phyloP scores from a whole-genome alignment of 2,329 filamentous ascomycete genomes.

The Monosporascus sp. region DNA sequence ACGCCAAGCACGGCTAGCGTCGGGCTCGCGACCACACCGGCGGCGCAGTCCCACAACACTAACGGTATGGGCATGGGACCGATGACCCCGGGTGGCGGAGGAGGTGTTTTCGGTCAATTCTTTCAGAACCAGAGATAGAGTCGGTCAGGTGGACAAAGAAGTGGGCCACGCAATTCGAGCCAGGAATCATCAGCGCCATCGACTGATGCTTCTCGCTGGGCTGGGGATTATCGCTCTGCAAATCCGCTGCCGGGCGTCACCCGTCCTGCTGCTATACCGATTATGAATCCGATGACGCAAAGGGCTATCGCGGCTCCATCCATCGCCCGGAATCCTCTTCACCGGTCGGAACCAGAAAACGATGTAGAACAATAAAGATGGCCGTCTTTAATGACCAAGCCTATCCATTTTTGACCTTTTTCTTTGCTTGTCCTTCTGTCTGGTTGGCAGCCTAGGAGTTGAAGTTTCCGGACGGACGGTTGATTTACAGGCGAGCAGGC shows the following conservation, averaged over 20 bases:
- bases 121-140: slow-evolving; percentile 37
- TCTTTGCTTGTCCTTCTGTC: neutral
- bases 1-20: slow-evolving; percentile 63
- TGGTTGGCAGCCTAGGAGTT: neutral
- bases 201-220: neutral
- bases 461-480: no score
- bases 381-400: no score
- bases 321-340: neutral
- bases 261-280: neutral
- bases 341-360: neutral
- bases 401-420: no score
- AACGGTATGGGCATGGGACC: slow-evolving; percentile 59
- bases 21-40: slow-evolving; percentile 43
- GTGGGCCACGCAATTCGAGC: neutral
- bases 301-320: neutral
- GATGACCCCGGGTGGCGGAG: slow-evolving; percentile 72
- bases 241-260: neutral
- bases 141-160: slow-evolving; percentile 12
- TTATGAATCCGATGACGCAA: slow-evolving; percentile 1
- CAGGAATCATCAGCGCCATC: neutral
- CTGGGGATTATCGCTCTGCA: neutral
- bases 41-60: slow-evolving; percentile 47
- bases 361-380: neutral
- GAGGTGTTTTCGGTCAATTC: slow-evolving; percentile 72
- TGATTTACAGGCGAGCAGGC: no score